phyloP scores from a whole-genome alignment of 108 stramenopile species.

The Cyclotella distinguenda region DNA sequence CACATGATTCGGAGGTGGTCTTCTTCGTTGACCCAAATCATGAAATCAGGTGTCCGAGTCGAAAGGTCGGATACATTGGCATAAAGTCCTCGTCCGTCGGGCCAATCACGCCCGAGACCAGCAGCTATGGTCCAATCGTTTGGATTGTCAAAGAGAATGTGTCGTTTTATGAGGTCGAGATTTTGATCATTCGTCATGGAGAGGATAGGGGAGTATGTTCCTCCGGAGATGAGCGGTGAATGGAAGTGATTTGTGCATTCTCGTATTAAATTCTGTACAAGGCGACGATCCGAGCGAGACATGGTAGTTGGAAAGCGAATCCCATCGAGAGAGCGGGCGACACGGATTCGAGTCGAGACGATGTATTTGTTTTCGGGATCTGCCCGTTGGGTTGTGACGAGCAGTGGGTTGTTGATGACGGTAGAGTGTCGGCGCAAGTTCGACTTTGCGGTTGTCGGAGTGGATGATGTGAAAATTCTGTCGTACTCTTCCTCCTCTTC shows the following conservation, averaged over 20 bases:
- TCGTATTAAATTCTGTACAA: conserved; percentile 52
- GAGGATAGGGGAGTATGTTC: conserved; percentile 70
- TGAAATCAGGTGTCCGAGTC: conserved; percentile 66
- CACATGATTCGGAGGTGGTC: conserved; percentile 90
- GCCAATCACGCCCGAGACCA: conserved; percentile 84
- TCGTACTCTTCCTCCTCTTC: not conserved
- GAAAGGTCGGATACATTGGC: conserved; percentile 42
- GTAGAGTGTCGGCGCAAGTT: conserved; percentile 60
- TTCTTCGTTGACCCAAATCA: conserved; percentile 92
- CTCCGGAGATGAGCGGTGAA: conserved; percentile 33
- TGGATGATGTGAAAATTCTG: not conserved
- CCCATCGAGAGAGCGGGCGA: conserved; percentile 80
- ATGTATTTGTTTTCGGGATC: conserved; percentile 86
- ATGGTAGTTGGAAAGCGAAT: conserved; percentile 81
- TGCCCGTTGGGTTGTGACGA: conserved; percentile 56
- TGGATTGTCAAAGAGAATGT: conserved; percentile 83
- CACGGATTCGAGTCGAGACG: conserved; percentile 85
- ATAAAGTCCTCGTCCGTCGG: conserved; percentile 84
- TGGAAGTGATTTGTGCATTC: conserved; percentile 53
- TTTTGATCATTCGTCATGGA: conserved; percentile 81
- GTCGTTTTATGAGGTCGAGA: conserved; percentile 76
- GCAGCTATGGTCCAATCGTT: conserved; percentile 78
- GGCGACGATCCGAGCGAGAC: conserved; percentile 55
- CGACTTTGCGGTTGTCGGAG: not conserved
- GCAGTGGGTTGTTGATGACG: conserved; percentile 63